Evolutionary conservation across 2,329 filamentous ascomycete species (phyloP), one percentile per base, ranked within the genome.

Genomic region (Thielaviopsis punctulata): DNA sequence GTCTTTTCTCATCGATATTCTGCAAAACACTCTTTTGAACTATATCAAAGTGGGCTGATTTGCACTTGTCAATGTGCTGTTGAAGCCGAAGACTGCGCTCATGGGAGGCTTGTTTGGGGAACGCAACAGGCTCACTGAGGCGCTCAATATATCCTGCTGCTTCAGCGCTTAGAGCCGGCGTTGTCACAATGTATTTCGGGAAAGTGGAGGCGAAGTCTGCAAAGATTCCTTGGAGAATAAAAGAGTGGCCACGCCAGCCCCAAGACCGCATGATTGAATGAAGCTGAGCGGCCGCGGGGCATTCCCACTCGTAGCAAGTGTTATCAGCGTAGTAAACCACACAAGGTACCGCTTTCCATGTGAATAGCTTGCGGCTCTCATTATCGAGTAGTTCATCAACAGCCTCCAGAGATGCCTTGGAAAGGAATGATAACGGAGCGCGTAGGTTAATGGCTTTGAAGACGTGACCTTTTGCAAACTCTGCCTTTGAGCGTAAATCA

Each of bases 201-300:
- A 75, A 77, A 0, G 71, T 73, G 23, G 66, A 64, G 15, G 72
- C 73, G 55, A 77, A 77, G 56, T 77, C 74, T 46, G 68, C 67
- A 58, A 73, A 78, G 51, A 75, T 72, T 0, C 75, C 74, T 58
- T 76, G 76, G 30, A 78, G 65, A 7, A 77, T 64, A 57, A 77
- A 77, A 54, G 67, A 71, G 41, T 69, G 68, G 1, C 75, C 75
- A 0, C 57, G 56, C 75, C 75, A 78, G 21, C 69, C 70, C 57
- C 68, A 66, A 15, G 60, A 60, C 48, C 63, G 68, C 50, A 78
- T 65, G 55, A 73, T 73, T 39, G 66, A 60, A 19, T 68, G 60
- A 2, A 78, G 58, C 0, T 67, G 61, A 13, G 68, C 66, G 2
- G 73, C 73, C 2, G 68, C 60, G 0, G 73, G 73, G 39, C 73